Base-by-base conservation (phyloP, 129 eudicot genomes). In the Helianthus annuus region DNA sequence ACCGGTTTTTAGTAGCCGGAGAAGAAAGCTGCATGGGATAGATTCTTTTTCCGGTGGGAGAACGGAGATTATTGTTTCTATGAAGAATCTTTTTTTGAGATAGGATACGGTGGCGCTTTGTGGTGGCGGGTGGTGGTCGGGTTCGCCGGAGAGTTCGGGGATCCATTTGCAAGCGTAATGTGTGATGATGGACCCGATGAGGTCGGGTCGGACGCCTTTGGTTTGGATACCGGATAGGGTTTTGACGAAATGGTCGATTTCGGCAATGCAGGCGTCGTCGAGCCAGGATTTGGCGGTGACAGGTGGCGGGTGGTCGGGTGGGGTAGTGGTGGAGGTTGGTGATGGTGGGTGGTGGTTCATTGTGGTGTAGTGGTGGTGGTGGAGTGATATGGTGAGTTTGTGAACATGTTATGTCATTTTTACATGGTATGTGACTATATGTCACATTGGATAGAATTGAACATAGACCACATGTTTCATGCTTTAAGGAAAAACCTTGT, bases 131-230 rank as follows among this genome's bases (percentile, higher is more conserved):
- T 73, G 73, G 64, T 48, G 38, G 48, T 64, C 17, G 24, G 64
- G 48, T 0, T 82, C 82, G 34, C 52, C 74, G 6, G 90, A 77
- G 59, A 87, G 84, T 48, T 90, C 98, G 0, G 97, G 92, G 40
- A 93, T 86, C 87, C 87, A 86, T 53, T 84, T 88, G 32, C 93
- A 73, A 7, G 97, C 96, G 64, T 88, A 88, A 62, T 88, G 93
- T 56, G 91, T 83, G 64, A 91, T 91, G 66, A 88, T 84, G 70
- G 96, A 86, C 12, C 96, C 93, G 17, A 91, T 77, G 3, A 86
- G 79, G 69, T 88, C 91, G 0, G 96, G 93, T 7, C 83, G 82
- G 17, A 82, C 84, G 3, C 89, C 95, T n/a, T 85, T 82, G 51
- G 85, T 70, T 66, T 85, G 84, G 29, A 88, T 85, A 61, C 74